A percentile compares a stretch with the other conserved stretches of the same genome.
These are phyloP conservation scores for Orbilia javanica DNA, from an alignment of 2,329 filamentous ascomycete species.

Conservation along the genomic window DNA sequence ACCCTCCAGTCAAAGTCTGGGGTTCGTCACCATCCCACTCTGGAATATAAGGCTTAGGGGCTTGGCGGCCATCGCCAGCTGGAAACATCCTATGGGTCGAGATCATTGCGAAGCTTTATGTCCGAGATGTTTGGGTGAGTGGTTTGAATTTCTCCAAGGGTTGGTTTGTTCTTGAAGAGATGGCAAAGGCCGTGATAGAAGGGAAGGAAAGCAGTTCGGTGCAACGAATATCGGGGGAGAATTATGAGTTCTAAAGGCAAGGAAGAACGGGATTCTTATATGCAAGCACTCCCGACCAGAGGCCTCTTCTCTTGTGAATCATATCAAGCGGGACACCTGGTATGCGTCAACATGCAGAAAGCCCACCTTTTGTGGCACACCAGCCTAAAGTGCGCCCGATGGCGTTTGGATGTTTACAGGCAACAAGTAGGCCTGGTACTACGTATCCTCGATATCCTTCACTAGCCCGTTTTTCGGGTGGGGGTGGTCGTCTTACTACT, in stretches of 20 bases:
- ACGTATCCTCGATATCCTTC: slow-evolving; percentile 39
- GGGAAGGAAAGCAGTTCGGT: background rate
- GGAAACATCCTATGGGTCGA: slow-evolving; percentile 7
- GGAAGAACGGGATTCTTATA: slow-evolving; percentile 34
- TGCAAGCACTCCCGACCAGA: background rate
- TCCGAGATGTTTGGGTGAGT: too few relatives aligned
- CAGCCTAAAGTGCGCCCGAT: slow-evolving; percentile 27
- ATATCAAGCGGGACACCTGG: slow-evolving; percentile 24
- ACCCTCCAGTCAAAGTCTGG: slow-evolving; percentile 49
- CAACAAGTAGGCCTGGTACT: background rate
- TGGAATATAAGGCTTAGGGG: slow-evolving; percentile 56
- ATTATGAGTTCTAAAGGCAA: background rate
- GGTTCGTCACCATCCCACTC: slow-evolving; percentile 57
- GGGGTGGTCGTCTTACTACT: slow-evolving; percentile 32
- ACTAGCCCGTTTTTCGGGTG: slow-evolving; percentile 33
- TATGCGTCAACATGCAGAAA: slow-evolving; percentile 51
- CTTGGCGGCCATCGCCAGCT: slow-evolving; percentile 33
- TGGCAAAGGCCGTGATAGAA: background rate
- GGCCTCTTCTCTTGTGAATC: slow-evolving; percentile 29
- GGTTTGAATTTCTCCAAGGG: too few relatives aligned
- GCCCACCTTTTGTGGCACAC: slow-evolving; percentile 20
- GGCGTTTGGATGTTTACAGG: slow-evolving; percentile 27
- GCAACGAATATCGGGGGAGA: background rate
- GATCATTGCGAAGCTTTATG: slow-evolving; percentile 16
- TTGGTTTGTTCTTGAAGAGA: background rate